These are phyloP conservation scores for Plasmodium inui DNA, from an alignment of 169 alveolate genomes.

Conservation along the genomic window DNA sequence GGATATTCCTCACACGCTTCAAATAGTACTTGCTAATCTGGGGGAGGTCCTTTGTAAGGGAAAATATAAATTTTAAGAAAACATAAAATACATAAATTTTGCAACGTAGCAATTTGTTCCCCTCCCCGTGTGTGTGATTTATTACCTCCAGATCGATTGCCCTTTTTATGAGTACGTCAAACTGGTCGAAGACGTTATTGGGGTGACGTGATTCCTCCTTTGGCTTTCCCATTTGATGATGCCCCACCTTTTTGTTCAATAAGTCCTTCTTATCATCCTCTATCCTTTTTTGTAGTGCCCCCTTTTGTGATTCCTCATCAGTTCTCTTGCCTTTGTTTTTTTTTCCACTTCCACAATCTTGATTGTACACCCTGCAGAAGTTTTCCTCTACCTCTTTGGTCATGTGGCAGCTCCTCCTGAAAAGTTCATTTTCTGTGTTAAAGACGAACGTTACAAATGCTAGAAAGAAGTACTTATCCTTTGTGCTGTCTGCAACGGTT, in stretches of 20 bases:
- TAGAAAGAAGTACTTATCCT: slow-evolving; percentile 11
- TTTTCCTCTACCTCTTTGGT: slow-evolving; percentile 17
- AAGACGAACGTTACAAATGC: slow-evolving; percentile 42
- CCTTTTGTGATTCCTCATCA: neutral
- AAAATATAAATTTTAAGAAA: slow-evolving; percentile 7
- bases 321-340: slow-evolving; percentile 4
- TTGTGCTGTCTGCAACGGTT: neutral
- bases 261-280: neutral
- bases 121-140: neutral
- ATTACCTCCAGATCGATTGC: slow-evolving; percentile 10
- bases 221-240: neutral
- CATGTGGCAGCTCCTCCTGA: neutral
- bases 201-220: neutral
- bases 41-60: neutral
- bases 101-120: neutral
- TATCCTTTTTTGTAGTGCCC: neutral
- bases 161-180: slow-evolving; percentile 52
- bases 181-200: slow-evolving; percentile 7
- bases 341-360: neutral
- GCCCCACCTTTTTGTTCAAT: neutral
- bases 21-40: neutral
- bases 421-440: slow-evolving; percentile 17
- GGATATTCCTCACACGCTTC: slow-evolving; percentile 25
- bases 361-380: neutral
- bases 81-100: slow-evolving; percentile 4